Evolutionary conservation across 2,329 filamentous ascomycete species (phyloP), one percentile per base, ranked within the genome.

Genomic region (Venturia carpophila): DNA sequence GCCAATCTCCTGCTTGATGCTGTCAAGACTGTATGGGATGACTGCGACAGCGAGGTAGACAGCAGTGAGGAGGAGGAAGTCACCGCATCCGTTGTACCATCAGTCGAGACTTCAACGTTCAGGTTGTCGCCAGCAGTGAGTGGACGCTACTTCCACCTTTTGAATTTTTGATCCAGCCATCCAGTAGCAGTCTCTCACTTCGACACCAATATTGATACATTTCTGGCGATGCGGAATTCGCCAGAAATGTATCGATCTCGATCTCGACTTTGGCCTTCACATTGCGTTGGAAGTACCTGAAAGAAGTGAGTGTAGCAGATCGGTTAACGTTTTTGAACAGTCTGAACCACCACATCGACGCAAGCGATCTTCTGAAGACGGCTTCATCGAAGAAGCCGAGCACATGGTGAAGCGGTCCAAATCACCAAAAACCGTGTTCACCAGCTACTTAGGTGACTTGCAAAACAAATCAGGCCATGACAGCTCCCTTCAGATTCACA

Each of bases 1-100:
- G 60, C 60, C 39, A 24, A 42, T 5, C 24, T 43, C n/a, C n/a
- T 61, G 19, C n/a, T 42, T 27, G 37, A 61, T 21, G 60, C 60
- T 42, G 60, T 42, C n/a, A 27, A 27, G 34, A 17, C 24, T 37
- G 52, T 37, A 21, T 58, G 52, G 52, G 52, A 24, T 37, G 52
- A 37, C 27, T 37, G 52, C 30, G 27, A 27, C 37, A 37, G 30
- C 27, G 52, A 58, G 52, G 5, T 17, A 34, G 30, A 34, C 9
- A 58, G 52, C 52, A 37, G 30, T 37, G 52, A 58, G 5, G 52
- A 58, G 6, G 24, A 55, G 15, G 52, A 58, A 30, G 52, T 15
- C 7, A 37, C 27, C 4, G 52, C 27, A 37, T 27, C 52, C 2
- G 3, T 41, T 41, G 3, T 41, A 9, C 15, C 39, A 41, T 41